A percentile compares a stretch with the other conserved stretches of the same genome.
Conservation (phyloP, 2,329 filamentous ascomycete genomes). For the Nemania diffusa region DNA sequence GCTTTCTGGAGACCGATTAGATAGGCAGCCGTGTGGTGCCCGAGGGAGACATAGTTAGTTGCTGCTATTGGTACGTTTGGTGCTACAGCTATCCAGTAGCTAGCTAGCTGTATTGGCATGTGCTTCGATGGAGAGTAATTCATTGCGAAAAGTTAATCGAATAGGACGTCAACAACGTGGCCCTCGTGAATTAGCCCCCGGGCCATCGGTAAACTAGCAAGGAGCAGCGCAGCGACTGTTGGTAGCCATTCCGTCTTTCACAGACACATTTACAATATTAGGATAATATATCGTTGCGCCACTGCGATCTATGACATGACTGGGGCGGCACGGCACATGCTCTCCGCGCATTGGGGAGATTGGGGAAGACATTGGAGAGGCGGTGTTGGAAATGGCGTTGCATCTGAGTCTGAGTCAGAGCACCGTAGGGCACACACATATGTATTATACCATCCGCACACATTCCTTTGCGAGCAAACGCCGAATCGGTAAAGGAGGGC, state of each 20-base stretch:
- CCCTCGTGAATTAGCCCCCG: constrained; percentile 33
- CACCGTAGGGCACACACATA: constrained; percentile 38
- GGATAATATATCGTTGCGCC: constrained; percentile 27
- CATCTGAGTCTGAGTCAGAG: constrained; percentile 48
- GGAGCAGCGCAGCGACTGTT: constrained; percentile 9
- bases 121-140: constrained; percentile 23
- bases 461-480: constrained; percentile 39
- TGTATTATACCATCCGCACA: neutral
- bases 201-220: constrained; percentile 18
- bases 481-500: constrained; percentile 35
- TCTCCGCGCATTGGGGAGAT: constrained; percentile 12
- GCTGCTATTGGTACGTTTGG: neutral
- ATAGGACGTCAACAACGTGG: constrained; percentile 31
- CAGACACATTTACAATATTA: constrained; percentile 19
- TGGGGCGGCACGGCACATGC: constrained; percentile 27
- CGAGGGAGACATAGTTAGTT: neutral
- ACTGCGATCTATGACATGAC: constrained; percentile 28
- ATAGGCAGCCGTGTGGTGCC: neutral
- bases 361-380: too few species aligned
- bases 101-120: neutral
- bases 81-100: neutral
- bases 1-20: constrained; percentile 3
- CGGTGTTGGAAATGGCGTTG: constrained; percentile 39
- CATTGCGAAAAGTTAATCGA: constrained; percentile 24
- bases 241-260: constrained; percentile 10